These are phyloP conservation scores for Vaucheria bursata DNA, from an alignment of 352 stramenopile genomes.

Conservation along the genomic window DNA sequence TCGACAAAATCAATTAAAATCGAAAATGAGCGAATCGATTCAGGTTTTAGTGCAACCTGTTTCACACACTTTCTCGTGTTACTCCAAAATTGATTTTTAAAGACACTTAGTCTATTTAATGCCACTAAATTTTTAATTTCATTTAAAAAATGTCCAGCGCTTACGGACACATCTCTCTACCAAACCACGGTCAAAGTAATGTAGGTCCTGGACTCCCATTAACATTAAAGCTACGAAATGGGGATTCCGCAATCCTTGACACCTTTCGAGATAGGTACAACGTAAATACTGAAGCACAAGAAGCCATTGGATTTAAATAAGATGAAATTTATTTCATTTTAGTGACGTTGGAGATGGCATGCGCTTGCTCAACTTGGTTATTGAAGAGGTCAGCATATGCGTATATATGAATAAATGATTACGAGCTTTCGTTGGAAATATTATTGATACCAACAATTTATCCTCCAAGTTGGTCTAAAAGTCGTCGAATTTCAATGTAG, in stretches of 20 bases:
- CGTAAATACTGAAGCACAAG: background rate
- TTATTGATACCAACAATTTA: too few relatives aligned
- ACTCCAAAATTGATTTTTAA: too few relatives aligned
- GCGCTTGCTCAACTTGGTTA: conserved; percentile 21
- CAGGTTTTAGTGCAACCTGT: too few relatives aligned
- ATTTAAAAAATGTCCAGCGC: conserved; percentile 8
- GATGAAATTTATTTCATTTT: background rate
- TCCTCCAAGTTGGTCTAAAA: too few relatives aligned
- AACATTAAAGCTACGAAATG: conserved; percentile 11
- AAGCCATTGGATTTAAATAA: background rate
- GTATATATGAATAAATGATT: background rate
- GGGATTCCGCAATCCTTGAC: conserved; percentile 14
- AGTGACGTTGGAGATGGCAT: conserved; percentile 2
- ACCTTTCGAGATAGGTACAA: conserved; percentile 19
- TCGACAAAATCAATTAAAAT: too few relatives aligned
- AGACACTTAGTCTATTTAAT: too few relatives aligned
- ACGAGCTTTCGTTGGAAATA: too few relatives aligned
- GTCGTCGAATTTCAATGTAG: too few relatives aligned
- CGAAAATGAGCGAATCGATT: too few relatives aligned
- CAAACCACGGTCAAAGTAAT: background rate
- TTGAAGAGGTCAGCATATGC: conserved; percentile 25
- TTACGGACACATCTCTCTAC: conserved; percentile 15
- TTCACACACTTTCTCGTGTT: too few relatives aligned
- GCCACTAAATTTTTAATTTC: too few relatives aligned
- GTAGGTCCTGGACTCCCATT: conserved; percentile 10